A percentile compares a stretch with the other conserved stretches of the same genome.
Evolutionary conservation across 176 grass and related monocot species (phyloP).

Genomic region (Aegilops bicornis): DNA sequence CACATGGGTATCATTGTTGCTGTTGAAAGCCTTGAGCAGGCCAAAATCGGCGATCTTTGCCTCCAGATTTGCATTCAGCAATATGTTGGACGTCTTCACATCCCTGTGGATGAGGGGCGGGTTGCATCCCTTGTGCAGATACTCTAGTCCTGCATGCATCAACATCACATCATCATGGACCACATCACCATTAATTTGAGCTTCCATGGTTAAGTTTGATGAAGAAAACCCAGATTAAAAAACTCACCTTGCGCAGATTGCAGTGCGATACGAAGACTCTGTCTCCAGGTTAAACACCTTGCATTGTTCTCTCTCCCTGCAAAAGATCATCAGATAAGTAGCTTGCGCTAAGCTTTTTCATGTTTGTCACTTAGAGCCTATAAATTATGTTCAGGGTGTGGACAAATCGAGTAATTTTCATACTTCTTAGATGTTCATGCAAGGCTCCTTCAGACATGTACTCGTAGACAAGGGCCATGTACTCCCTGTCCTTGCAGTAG

Average conservation of each 20-base stretch:
- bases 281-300: neutral
- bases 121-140: neutral
- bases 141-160: neutral
- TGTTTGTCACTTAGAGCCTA: no score
- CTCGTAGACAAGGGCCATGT: no score
- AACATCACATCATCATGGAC: neutral
- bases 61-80: neutral
- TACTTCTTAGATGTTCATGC: neutral
- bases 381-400: no score
- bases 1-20: neutral
- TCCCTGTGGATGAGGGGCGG: no score
- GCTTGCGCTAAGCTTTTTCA: neutral
- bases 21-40: neutral
- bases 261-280: neutral
- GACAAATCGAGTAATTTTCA: neutral
- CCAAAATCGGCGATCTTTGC: neutral
- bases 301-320: neutral
- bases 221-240: neutral
- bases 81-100: neutral
- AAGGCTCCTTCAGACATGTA: neutral
- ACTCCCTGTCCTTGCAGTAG: neutral
- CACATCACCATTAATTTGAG: neutral
- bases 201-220: neutral
- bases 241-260: neutral
- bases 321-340: neutral